Percentiles rank a stretch among this genome's conserved stretches.
Conservation (phyloP, 106 monocot genomes). For the Amphibolis antarctica region DNA sequence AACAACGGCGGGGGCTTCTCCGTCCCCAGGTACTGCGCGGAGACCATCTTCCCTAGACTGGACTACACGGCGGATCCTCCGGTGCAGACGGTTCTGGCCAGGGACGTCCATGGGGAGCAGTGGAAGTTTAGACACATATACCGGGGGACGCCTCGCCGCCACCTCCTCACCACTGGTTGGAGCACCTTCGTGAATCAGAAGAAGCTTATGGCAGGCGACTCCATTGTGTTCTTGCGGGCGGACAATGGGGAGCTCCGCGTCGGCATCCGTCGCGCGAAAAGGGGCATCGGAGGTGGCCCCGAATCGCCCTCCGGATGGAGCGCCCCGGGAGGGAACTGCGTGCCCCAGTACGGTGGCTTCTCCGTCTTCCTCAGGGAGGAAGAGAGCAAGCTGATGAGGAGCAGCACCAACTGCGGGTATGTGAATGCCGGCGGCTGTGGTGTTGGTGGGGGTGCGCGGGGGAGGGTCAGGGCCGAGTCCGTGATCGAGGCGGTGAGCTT, state of each 20-base stretch:
- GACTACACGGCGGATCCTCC: conserved; percentile 25
- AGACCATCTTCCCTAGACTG: conserved; percentile 25
- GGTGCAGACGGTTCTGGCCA: conserved; percentile 23
- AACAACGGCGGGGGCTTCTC: conserved; percentile 33
- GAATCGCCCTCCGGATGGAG: conserved; percentile 21
- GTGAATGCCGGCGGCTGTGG: neutral
- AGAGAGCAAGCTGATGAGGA: conserved; percentile 14
- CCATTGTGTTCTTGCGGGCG: conserved; percentile 23
- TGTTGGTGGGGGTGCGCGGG: conserved; percentile 1
- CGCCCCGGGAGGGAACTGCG: conserved; percentile 4
- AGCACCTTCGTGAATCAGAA: conserved; percentile 31
- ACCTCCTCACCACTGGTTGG: conserved; percentile 26
- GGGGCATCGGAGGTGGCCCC: conserved; percentile 10
- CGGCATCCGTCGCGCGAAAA: conserved; percentile 21
- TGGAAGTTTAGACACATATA: conserved; percentile 32
- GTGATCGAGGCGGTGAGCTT: conserved; percentile 15
- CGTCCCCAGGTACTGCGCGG: conserved; percentile 25
- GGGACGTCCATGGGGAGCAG: conserved; percentile 20
- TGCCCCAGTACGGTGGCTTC: conserved; percentile 14
- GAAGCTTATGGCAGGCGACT: conserved; percentile 29
- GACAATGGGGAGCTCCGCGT: conserved; percentile 24
- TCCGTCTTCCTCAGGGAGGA: conserved; percentile 19
- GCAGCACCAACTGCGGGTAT: neutral
- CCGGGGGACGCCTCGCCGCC: conserved; percentile 24
- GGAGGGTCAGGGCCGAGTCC: conserved; percentile 14